Evolutionary conservation across 23 red algal species (phyloP), one percentile per base, ranked within the genome.

Genomic region (Gracilaria vermiculophylla): DNA sequence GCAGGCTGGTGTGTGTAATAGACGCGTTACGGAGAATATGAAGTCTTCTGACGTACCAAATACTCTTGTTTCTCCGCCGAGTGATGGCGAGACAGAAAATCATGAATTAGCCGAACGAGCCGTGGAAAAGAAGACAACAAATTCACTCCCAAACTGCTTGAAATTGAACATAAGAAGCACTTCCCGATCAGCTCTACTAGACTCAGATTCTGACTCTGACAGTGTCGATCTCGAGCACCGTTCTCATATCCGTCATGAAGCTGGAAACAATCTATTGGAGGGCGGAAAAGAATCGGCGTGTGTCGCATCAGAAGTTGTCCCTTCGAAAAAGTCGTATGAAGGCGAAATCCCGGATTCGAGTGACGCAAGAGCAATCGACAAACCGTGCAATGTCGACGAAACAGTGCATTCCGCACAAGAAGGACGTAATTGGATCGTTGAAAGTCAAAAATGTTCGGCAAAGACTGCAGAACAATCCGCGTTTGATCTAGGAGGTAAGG

Each of bases 171-270:
- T 73, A 42, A 73, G 12, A 48, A 47, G 42, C n/a, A 42, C n/a
- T 5, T 73, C 67, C 5, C 6, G 20, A 21, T 79, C 76, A 41
- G 28, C 50, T 23, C 33, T 79, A n/a, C 16, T 79, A 12, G 76
- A 60, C 39, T 79, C 50, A 27, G 76, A 79, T 79, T 58, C 49
- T 42, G 76, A 79, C 14, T 78, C 74, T 48, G 76, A 79, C 21
- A 35, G 58, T 35, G 25, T 15, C 29, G 58, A 64, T 34, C 1
- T 17, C 35, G 29, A 2, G 58, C 8, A 36, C 3, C 29, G 8
- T 64, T 64, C 28, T 64, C 28, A 64, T 13, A 14, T 1, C 1
- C 29, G 15, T 9, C 29, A 34, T 64, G 28, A 24, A 36, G 16
- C 9, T 16, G 29, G 35, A 34, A 1, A 11, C 32, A 64, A 2